Evolutionary conservation across 352 stramenopile genomes (phyloP), one percentile per base, ranked within the genome.

Genomic region (Vaucheria bursata): DNA sequence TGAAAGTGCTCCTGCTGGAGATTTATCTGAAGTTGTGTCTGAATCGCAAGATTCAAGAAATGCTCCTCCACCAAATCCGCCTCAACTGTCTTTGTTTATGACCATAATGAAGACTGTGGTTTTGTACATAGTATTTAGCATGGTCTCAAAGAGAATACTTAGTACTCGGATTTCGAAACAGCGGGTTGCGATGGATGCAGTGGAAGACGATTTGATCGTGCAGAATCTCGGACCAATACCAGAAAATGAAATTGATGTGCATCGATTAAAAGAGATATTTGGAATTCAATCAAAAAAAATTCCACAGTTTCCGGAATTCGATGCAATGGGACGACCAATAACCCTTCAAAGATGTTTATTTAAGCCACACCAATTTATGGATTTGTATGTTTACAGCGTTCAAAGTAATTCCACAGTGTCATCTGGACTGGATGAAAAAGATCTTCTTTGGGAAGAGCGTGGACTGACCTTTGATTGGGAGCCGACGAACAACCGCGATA

Each of bases 221-320:
- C 53, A 68, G 53, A 34, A 2, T 7, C 53, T 68, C 2, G 53
- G 2, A 31, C 53, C 53, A 7, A 31, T 68, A 7, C 8, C 53
- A 68, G 2, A 7, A 7, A 34, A 68, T 31, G 53, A 68, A 7
- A 34, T 7, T 2, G 53, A 68, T 68, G 53, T 68, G 2, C 37
- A 31, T 31, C 53, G 31, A 7, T 2, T 82, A 38, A 82, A 82
- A 66, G 52, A 78, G 25, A n/a, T 49, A 0, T 34, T 82, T 37
- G 77, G 77, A 0, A 31, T 82, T 8, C 71, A 78, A 66, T 75
- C 59, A 45, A 79, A 66, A 33, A 68, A 37, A 29, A 73, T 82
- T 32, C 77, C 77, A 29, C 71, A 70, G 52, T 82, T 82, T 64
- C 77, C 77, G 25, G 77, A 82, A 73, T 82, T 71, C 53, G 77